Percentiles rank a stretch among this genome's conserved stretches.
phyloP scores from a whole-genome alignment of 2,329 filamentous ascomycete genomes.

The Pseudogymnoascus sp. region DNA sequence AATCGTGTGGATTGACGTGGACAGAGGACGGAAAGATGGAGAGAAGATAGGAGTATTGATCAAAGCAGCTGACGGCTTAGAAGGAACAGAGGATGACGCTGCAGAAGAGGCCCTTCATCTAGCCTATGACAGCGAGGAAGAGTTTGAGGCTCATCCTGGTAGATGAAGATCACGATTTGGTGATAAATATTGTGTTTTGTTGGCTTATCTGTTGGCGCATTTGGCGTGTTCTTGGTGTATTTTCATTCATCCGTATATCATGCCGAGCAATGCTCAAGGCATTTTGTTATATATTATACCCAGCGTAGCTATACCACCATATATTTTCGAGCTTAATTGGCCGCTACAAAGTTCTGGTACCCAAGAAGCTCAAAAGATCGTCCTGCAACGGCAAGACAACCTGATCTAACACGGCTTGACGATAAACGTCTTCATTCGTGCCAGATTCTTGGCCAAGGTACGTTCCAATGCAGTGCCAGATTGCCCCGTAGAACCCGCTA shows the following conservation, averaged over 20 bases:
- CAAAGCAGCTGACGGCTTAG: slow-evolving; percentile 40
- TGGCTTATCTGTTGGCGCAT: not conserved
- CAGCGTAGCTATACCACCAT: not conserved
- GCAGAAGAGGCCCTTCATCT: not conserved
- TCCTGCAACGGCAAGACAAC: slow-evolving; percentile 1
- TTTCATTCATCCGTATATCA: not conserved
- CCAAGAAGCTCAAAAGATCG: not conserved
- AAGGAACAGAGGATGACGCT: not conserved
- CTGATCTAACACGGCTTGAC: not conserved
- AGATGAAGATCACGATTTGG: not conserved
- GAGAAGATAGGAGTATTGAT: slow-evolving; percentile 54
- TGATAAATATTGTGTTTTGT: not conserved
- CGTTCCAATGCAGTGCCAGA: not conserved
- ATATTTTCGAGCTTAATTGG: not conserved
- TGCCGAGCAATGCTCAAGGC: slow-evolving; percentile 1
- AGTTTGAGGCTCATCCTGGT: slow-evolving; percentile 4
- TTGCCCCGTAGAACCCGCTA: not conserved
- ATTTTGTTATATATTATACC: not conserved
- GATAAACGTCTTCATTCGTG: not conserved
- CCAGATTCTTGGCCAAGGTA: not conserved
- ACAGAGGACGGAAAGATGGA: slow-evolving; percentile 65
- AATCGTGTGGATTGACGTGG: slow-evolving; percentile 78
- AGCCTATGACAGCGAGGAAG: not conserved
- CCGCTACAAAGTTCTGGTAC: not conserved
- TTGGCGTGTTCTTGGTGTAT: not conserved